Base-by-base conservation (phyloP, 768 basidiomycete species). In the Termitomyces sp. region DNA sequence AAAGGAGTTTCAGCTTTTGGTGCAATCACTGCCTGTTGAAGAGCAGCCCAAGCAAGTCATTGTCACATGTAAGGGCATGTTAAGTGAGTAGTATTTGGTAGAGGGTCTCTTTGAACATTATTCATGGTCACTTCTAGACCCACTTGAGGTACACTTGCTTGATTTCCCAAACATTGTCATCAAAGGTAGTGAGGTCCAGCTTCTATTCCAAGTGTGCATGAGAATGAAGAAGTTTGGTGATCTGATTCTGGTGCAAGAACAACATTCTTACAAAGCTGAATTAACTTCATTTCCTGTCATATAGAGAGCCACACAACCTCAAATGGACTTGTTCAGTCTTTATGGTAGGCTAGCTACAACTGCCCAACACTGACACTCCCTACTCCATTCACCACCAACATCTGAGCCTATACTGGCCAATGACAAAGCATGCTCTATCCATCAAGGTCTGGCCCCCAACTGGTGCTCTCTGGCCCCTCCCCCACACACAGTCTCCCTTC, bases 211-310 rank as follows among this genome's bases (percentile, higher is more conserved):
- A 73, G 96, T 96, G 15, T 96, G 94, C 64, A 94, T 99, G 92
- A 98, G 98, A 79, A 95, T 98, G 88, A 97, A 99, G 81, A 98
- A 98, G 73, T 98, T 99, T 62, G 97, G 97, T 75, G 97, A 99
- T 69, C 77, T 99, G 58, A 98, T 98, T 61, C 70, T 98, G 68
- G 87, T 87, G 66, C 50, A 78, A 32, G 26, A 40, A 38, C 19
- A 55, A 32, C 14, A 21, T 22, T 51, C 8, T 35, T 51, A 43
- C 9, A 15, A 28, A 38, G 2, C 37, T 15, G 22, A 10, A 46
- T 14, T 41, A 38, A 41, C 2, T 34, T 40, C 42, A n/a, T n/a
- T n/a, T n/a, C 51, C 38, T 40, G 57, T 51, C 53, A 53, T 57
- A 59, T 14, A 89, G 85, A 90, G 94, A 56, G 94, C 96, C 28